phyloP scores from a whole-genome alignment of 1,284 basidiomycete genomes.

The Singerocomus inundabilis region DNA sequence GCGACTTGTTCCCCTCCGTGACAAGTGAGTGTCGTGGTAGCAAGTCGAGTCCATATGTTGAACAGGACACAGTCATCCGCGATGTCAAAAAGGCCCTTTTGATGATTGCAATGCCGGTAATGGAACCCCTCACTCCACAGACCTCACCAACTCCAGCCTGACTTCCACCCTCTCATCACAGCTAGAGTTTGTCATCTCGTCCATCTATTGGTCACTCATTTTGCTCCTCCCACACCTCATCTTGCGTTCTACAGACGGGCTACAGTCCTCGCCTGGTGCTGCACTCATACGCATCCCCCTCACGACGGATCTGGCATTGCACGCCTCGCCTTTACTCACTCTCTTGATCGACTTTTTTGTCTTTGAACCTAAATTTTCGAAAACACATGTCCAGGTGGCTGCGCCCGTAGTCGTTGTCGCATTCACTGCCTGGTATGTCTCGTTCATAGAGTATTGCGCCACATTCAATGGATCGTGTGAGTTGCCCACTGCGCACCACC shows the following conservation, averaged over 20 bases:
- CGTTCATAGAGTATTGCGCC: conserved; percentile 72
- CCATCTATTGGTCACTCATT: conserved; percentile 71
- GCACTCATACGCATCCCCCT: conserved; percentile 49
- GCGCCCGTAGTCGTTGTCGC: conserved; percentile 46
- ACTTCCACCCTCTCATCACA: conserved; percentile 23
- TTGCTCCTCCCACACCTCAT: conserved; percentile 54
- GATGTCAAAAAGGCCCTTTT: conserved; percentile 24
- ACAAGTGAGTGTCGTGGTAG: conserved; percentile 12
- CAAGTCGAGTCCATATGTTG: background rate
- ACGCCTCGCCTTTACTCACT: conserved; percentile 59
- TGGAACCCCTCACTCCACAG: background rate
- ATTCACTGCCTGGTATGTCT: conserved; percentile 54
- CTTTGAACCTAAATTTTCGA: conserved; percentile 61
- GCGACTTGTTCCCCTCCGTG: conserved; percentile 26
- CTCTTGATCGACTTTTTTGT: conserved; percentile 70
- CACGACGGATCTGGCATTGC: conserved; percentile 62
- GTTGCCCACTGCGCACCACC: conserved; percentile 26
- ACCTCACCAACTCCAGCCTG: background rate
- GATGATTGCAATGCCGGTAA: conserved; percentile 32
- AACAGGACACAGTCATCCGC: conserved; percentile 12
- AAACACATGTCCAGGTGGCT: conserved; percentile 41
- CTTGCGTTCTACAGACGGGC: conserved; percentile 30
- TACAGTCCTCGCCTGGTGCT: conserved; percentile 38
- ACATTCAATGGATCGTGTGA: conserved; percentile 61
- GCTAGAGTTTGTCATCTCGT: conserved; percentile 66